phyloP scores from a whole-genome alignment of 306 rosid species.

The Rosa rugosa region DNA sequence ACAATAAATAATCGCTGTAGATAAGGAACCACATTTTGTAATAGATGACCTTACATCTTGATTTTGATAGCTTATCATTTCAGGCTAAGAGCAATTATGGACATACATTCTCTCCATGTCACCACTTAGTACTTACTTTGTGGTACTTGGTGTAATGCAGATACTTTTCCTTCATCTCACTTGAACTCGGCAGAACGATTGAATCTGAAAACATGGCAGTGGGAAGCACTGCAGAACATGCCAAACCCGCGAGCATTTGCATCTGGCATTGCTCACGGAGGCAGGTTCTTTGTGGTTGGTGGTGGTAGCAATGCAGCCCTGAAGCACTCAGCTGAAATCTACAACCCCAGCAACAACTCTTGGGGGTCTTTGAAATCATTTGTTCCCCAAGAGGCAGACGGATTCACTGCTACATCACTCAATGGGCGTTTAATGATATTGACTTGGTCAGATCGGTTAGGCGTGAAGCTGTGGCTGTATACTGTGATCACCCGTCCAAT shows the following conservation, averaged over 20 bases:
- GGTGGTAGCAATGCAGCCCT: not conserved
- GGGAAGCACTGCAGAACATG: conserved; percentile 13
- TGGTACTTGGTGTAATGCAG: conserved; percentile 12
- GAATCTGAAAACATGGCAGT: conserved; percentile 17
- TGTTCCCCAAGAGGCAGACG: conserved; percentile 14
- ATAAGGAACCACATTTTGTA: not conserved
- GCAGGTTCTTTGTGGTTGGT: conserved; percentile 13
- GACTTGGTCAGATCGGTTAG: conserved; percentile 8
- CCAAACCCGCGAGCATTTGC: conserved; percentile 7
- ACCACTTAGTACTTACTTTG: not conserved
- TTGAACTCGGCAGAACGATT: conserved; percentile 7
- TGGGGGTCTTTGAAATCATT: conserved; percentile 4
- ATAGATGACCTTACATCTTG: not conserved
- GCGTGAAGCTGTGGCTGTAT: conserved; percentile 16
- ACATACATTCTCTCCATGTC: not conserved
- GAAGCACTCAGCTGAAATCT: conserved; percentile 13
- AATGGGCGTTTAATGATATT: not conserved
- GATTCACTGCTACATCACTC: conserved; percentile 6
- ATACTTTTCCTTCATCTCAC: conserved; percentile 10
- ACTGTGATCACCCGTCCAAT: not conserved
- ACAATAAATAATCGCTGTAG: not conserved
- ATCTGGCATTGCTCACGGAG: conserved; percentile 4
- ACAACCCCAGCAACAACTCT: not conserved
- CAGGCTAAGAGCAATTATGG: not conserved
- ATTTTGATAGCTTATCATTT: not conserved